Conservation (phyloP, 768 basidiomycete species). For the Tricholoma sp. region DNA sequence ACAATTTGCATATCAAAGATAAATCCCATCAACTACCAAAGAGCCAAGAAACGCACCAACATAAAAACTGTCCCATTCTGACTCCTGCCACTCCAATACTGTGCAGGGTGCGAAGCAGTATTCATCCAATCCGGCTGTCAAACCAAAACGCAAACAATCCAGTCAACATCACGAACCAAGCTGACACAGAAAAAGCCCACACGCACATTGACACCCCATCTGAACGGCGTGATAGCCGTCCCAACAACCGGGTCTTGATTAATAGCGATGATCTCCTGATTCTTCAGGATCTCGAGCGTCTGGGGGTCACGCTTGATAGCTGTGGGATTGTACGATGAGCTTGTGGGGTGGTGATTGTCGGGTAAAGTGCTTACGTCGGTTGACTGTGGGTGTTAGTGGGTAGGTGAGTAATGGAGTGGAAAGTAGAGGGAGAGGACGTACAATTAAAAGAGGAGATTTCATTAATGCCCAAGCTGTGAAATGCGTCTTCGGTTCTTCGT, state of each 20-base stretch:
- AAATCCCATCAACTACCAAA: no score
- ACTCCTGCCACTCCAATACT: slow-evolving; percentile 60
- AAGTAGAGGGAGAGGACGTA: slow-evolving; percentile 14
- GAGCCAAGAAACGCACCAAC: slow-evolving; percentile 42
- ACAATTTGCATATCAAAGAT: background rate
- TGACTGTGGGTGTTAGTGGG: slow-evolving; percentile 1
- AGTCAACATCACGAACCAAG: no score
- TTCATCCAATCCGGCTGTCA: slow-evolving; percentile 32
- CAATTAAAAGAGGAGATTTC: slow-evolving; percentile 52
- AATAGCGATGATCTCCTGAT: slow-evolving; percentile 60
- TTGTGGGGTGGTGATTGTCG: no score
- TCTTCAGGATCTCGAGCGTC: slow-evolving; percentile 52
- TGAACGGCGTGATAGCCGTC: slow-evolving; percentile 58
- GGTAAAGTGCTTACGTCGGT: slow-evolving; percentile 3
- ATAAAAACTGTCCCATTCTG: slow-evolving; percentile 59
- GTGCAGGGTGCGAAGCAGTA: slow-evolving; percentile 47
- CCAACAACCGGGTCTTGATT: slow-evolving; percentile 64
- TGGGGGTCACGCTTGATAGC: slow-evolving; percentile 43
- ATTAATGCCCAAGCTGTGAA: slow-evolving; percentile 71
- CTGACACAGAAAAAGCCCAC: no score
- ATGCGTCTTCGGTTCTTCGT: slow-evolving; percentile 62
- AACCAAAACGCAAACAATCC: no score
- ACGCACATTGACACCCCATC: slow-evolving; percentile 61
- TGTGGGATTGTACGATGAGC: no score
- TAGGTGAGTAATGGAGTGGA: background rate